These are phyloP conservation scores for Colletotrichum zoysiae DNA, from an alignment of 2,329 filamentous ascomycete species.

Conservation along the genomic window DNA sequence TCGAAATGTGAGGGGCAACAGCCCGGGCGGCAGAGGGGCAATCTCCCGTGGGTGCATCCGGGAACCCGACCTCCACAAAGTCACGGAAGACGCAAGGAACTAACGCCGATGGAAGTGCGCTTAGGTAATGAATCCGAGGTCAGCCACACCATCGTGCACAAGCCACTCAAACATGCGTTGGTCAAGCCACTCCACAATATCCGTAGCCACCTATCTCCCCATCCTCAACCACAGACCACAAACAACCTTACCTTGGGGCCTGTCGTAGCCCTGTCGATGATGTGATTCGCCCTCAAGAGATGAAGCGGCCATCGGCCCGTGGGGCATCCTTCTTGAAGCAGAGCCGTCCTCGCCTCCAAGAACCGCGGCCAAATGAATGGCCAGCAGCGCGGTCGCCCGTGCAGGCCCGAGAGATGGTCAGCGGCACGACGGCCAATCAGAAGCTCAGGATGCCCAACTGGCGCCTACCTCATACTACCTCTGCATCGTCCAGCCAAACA, in stretches of 20 bases:
- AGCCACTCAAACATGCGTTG: background rate
- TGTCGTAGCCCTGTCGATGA: background rate
- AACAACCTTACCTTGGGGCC: background rate
- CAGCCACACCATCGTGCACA: constrained; percentile 7
- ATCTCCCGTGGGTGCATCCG: background rate
- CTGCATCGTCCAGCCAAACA: constrained; percentile 42
- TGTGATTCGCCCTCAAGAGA: constrained; percentile 30
- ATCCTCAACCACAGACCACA: background rate
- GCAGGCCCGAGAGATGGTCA: constrained; percentile 40
- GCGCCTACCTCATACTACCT: constrained; percentile 43
- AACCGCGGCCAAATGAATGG: constrained; percentile 40
- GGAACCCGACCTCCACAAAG: background rate
- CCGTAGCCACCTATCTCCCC: background rate
- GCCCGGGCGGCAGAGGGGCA: background rate
- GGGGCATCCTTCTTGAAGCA: constrained; percentile 12
- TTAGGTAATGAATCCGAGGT: background rate
- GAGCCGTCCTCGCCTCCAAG: constrained; percentile 16
- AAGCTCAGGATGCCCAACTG: constrained; percentile 18
- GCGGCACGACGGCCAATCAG: constrained; percentile 42
- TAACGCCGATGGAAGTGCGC: background rate
- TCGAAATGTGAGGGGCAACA: background rate
- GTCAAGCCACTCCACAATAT: background rate
- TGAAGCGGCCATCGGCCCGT: constrained; percentile 5
- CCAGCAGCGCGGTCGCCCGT: constrained; percentile 30
- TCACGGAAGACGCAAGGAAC: too few species aligned